Base-by-base conservation (phyloP, 805 yeast genomes). In the Candida bentonensis region DNA sequence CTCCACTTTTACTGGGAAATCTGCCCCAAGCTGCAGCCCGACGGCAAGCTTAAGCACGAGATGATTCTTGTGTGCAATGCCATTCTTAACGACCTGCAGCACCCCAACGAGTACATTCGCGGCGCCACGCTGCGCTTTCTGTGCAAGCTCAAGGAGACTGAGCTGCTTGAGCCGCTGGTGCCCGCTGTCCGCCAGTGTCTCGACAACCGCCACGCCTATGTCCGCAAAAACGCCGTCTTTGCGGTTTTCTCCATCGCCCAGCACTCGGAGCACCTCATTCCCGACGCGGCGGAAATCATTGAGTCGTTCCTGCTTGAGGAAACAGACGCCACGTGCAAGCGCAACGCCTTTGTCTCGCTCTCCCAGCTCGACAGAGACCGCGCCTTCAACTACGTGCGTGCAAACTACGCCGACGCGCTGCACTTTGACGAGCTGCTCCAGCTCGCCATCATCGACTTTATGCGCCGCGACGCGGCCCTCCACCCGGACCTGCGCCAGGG, bases 21-120 rank as follows among this genome's bases (percentile, higher is more conserved):
- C 46, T 94, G 95, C 60, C 94, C 95, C 45, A 94, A 94, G 65
- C 69, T 82, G 52, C 94, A 86, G 54, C 69, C 72, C 28, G 82
- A 82, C 44, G 97, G 97, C 3, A 86, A 85, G 62, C 75, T 94
- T 72, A 85, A 85, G 66, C 97, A 89, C 63, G 99, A 92, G 67
- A 92, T 92, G 97, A 89, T 94, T 64, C 76, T 92, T 51, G 97
- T 89, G 42, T 92, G 97, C 69, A 94, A 94, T 63, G 96, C 97
- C 44, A 86, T 92, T 57, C 94, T 92, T 64, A 88, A 87, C 63
- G 99, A 92, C 62, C 74, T 92, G 55, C 96, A 88, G 66, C 98
- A 94, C 66, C 96, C 98, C 43, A 92, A 92, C 69, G 98, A 92
- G 65, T 92, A 81, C 61, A 82, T 92, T 51, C 78, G 97, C 57